Conservation (phyloP, 2,329 filamentous ascomycete genomes). For the Fusarium sambucinum region DNA sequence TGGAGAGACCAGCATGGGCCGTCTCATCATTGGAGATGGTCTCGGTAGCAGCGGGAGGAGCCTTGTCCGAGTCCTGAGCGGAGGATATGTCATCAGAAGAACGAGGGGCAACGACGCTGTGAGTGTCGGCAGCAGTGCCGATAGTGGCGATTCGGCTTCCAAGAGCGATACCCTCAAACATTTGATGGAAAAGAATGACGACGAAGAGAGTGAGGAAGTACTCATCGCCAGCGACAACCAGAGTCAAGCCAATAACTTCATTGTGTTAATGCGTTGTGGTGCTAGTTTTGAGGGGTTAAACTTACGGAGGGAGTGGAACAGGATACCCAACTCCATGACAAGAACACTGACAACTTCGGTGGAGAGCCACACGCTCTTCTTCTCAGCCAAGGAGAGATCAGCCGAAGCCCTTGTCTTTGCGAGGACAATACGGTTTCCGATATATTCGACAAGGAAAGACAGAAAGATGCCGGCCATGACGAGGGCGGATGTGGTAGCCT, state of each 20-base stretch:
- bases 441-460: constrained; percentile 78
- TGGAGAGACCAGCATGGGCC: constrained; percentile 48
- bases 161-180: constrained; percentile 82
- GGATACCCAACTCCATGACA: constrained; percentile 78
- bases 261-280: constrained; percentile 5
- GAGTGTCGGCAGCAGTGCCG: constrained; percentile 47
- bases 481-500: constrained; percentile 76
- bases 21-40: constrained; percentile 30
- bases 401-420: constrained; percentile 50
- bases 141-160: constrained; percentile 77
- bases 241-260: constrained; percentile 72
- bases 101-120: constrained; percentile 42
- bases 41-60: constrained; percentile 40
- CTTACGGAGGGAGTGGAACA: constrained; percentile 79
- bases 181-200: constrained; percentile 82
- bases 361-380: constrained; percentile 46
- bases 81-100: constrained; percentile 29
- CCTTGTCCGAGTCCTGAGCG: constrained; percentile 48
- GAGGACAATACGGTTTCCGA: constrained; percentile 69
- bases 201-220: constrained; percentile 69
- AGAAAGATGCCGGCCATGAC: constrained; percentile 80
- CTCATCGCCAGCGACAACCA: constrained; percentile 69
- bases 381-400: constrained; percentile 44
- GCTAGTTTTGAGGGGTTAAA: constrained; percentile 7
- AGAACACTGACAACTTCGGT: constrained; percentile 70